Evolutionary conservation across 2,329 filamentous ascomycete species (phyloP).

Genomic region (Clonostachys byssicola): DNA sequence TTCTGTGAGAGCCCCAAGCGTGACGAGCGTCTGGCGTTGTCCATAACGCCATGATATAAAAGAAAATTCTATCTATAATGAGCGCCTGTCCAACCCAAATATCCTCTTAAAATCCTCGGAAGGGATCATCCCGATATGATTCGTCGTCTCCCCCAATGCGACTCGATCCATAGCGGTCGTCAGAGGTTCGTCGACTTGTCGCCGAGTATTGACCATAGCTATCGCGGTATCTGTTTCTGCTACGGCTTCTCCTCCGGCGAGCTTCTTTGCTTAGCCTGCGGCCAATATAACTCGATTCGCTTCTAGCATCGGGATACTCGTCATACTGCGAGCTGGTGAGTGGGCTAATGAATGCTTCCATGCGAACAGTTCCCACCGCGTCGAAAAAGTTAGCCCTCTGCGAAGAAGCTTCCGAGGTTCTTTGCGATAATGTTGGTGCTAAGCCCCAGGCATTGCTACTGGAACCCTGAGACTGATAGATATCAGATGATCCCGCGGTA

Average conservation of each 20-base stretch:
- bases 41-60: neutral
- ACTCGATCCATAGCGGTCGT: conserved; percentile 43
- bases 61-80: neutral
- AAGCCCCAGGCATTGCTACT: conserved; percentile 34
- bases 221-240: conserved; percentile 49
- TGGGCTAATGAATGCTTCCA: conserved; percentile 91
- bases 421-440: conserved; percentile 38
- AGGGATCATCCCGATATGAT: conserved; percentile 56
- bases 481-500: conserved; percentile 58
- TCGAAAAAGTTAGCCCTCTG: conserved; percentile 69
- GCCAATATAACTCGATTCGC: conserved; percentile 41
- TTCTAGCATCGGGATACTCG: conserved; percentile 42
- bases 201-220: conserved; percentile 32
- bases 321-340: conserved; percentile 43
- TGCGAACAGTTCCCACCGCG: conserved; percentile 83
- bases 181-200: conserved; percentile 36
- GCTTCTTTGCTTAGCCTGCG: conserved; percentile 52
- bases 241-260: conserved; percentile 46
- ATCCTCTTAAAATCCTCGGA: conserved; percentile 49
- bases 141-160: conserved; percentile 49
- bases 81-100: no score
- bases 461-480: conserved; percentile 51
- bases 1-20: neutral
- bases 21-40: neutral
- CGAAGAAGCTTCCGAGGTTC: conserved; percentile 53